Percentiles rank a stretch among this genome's conserved stretches.
These are phyloP conservation scores for Ceratocystis lukuohia DNA, from an alignment of 2,329 filamentous ascomycete genomes.

Conservation along the genomic window DNA sequence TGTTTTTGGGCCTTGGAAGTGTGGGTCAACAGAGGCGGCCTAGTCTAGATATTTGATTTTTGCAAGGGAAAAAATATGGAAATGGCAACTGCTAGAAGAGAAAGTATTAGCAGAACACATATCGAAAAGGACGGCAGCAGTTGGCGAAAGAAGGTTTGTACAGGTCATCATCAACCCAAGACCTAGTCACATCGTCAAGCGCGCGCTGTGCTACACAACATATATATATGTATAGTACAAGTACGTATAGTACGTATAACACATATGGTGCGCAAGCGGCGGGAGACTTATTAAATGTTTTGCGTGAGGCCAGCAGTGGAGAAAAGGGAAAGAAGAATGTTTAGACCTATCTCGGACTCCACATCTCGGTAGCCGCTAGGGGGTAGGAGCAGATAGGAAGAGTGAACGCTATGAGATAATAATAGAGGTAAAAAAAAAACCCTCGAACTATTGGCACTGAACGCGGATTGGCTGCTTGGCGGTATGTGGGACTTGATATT, in stretches of 20 bases:
- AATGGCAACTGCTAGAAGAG: neutral
- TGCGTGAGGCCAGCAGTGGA: neutral
- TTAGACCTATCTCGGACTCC: neutral
- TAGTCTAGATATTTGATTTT: too few relatives aligned
- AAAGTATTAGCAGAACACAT: neutral
- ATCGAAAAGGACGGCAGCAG: neutral
- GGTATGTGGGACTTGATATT: too few relatives aligned
- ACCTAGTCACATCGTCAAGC: neutral
- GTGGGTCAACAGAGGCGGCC: neutral
- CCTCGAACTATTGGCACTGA: neutral
- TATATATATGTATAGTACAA: neutral
- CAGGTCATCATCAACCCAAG: neutral
- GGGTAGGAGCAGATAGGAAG: neutral
- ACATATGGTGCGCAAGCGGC: too few relatives aligned
- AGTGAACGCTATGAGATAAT: neutral
- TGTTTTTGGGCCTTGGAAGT: neutral
- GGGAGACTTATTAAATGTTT: too few relatives aligned
- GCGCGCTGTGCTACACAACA: neutral
- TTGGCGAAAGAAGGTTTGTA: neutral
- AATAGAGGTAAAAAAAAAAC: neutral
- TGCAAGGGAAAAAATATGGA: neutral
- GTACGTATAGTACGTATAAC: too few relatives aligned
- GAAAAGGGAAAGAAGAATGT: neutral
- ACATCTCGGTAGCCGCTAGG: neutral
- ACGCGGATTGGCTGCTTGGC: neutral